Evolutionary conservation across 192 early-diverging fungal species (phyloP), one percentile per base, ranked within the genome.

Genomic region (Physocladia obscura): DNA sequence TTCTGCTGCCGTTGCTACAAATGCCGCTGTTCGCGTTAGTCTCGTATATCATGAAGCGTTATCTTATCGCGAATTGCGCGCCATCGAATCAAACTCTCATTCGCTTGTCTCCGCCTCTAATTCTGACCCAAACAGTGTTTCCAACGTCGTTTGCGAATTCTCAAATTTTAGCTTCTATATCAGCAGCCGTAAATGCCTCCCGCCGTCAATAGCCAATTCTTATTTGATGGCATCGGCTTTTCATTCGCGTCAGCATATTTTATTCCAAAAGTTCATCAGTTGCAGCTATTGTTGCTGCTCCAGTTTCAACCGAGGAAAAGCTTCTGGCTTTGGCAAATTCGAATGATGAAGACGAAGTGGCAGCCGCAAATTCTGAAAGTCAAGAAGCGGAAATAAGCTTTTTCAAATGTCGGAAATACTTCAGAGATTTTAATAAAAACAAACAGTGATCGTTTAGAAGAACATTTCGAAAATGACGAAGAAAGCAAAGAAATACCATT

Each of bases 11-110:
- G 71, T 81, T 38, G 69, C 74, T 61, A 76, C 76, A 5, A 59
- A 38, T 29, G 79, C 79, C 22, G 59, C 71, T 1, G 73, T 81
- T 6, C 67, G 62, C 52, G 76, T 76, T 5, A 70, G 70, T 5
- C 58, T 81, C 17, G 79, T 76, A n/a, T 81, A 81, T 54, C 75
- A 76, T 34, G 61, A 51, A 39, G 67, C 77, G 21, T 69, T 69
- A 4, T 54, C 68, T n/a, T 69, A 74, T 47, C 37, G 57, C 31
- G 77, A 79, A 27, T n/a, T 68, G 3, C 52, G 75, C 26, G 67
- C 57, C 3, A 37, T 32, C 58, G 67, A 70, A 40, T 70, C 61
- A 17, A 52, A 57, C 27, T 55, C 50, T 26, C 22, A 68, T 37
- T 27, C 39, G 22, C 21, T 26, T 29, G 5, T 17, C 27, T 58